Evolutionary conservation across 2,329 filamentous ascomycete species (phyloP).

Genomic region (Curvularia lunata): DNA sequence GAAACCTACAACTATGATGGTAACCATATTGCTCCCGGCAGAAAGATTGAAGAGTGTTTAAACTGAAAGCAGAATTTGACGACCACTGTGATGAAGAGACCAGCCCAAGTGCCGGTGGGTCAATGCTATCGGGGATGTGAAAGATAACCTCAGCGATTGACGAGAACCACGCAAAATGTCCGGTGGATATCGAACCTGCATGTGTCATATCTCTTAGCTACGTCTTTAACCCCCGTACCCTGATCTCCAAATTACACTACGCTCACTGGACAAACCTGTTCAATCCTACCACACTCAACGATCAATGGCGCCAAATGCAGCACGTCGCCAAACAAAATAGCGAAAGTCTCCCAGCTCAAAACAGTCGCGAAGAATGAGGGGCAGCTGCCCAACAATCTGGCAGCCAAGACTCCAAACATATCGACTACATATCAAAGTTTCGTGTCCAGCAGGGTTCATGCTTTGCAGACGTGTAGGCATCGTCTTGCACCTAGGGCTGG

Average conservation of each 20-base stretch:
- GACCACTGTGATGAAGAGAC: neutral
- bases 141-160: neutral
- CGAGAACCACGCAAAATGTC: neutral
- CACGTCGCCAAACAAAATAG: neutral
- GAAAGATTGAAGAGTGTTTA: neutral
- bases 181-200: neutral
- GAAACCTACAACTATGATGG: neutral
- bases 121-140: neutral
- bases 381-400: neutral
- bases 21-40: neutral
- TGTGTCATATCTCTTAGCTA: neutral
- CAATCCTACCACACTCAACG: neutral
- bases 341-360: neutral
- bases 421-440: neutral
- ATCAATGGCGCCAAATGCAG: neutral
- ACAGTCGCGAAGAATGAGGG: neutral
- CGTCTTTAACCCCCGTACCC: neutral
- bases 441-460: neutral
- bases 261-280: neutral
- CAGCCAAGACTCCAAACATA: neutral
- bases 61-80: neutral
- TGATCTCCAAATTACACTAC: neutral
- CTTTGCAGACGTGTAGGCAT: neutral
- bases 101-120: neutral
- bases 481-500: neutral